Evolutionary conservation across 2,329 filamentous ascomycete species (phyloP), one percentile per base, ranked within the genome.

Genomic region (Pseudocercospora fuligena): DNA sequence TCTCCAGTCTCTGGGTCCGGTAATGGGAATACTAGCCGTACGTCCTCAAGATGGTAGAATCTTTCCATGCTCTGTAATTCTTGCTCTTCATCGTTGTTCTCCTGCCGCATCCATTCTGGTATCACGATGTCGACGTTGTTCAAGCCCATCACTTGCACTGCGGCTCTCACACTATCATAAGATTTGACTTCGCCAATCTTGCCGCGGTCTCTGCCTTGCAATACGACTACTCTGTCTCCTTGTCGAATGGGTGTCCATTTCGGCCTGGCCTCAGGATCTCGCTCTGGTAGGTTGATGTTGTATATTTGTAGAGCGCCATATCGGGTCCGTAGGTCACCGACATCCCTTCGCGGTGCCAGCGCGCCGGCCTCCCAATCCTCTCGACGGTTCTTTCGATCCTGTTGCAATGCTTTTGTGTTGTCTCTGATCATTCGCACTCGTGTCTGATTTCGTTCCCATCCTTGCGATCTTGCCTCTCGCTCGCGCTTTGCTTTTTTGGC

Each of bases 21-120:
- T 62, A 96, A 83, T 23, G 92, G 89, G 76, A 92, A 88, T 58
- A 98, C 92, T 36, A 97, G 91, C 65, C 92, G 92, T 70, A 98
- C 84, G 68, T 91, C 84, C 36, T 87, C 85, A 33, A 97, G 78
- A 86, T 82, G 65, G 84, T 76, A 74, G 73, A 83, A 76, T 54
- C 84, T 79, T 65, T 85, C 81, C 12, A 64, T n/a, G 9, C 65
- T 31, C 21, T 63, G 19, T 3, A 71, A 31, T 23, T 73, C 65
- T 40, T 81, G 77, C 59, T 80, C 76, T 61, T 43, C 40, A 8
- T n/a, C n/a, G 40, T 74, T 73, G 66, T 78, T 76, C 75, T 81
- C 77, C 68, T 75, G 43, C 31, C 79, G 72, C 73, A 82, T 78
- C 70, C 76, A 85, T 51, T 81, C 66, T 9, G 80, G 78, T 19